Evolutionary conservation across 2,329 filamentous ascomycete genomes (phyloP).

Genomic region (Colletotrichum eleusines): DNA sequence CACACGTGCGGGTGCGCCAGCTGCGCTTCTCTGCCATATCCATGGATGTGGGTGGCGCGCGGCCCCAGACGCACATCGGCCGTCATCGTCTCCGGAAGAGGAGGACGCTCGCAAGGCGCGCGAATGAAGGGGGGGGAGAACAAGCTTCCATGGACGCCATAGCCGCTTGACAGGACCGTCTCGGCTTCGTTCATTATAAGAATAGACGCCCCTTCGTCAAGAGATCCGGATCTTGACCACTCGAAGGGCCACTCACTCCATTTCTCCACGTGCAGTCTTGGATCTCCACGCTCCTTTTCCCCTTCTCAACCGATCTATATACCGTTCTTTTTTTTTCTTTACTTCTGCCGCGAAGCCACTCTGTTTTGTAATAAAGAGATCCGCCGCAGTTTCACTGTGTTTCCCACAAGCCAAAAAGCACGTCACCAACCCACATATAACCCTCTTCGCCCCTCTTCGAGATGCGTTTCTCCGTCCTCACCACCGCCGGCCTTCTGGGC

Average conservation of each 20-base stretch:
- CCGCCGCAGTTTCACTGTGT: background rate
- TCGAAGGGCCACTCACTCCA: slow-evolving; percentile 33
- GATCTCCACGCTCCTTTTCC: slow-evolving; percentile 30
- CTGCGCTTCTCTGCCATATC: slow-evolving; percentile 22
- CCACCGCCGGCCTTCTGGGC: slow-evolving; percentile 27
- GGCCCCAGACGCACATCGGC: slow-evolving; percentile 11
- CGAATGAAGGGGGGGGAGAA: slow-evolving; percentile 1
- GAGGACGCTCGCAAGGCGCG: slow-evolving; percentile 6
- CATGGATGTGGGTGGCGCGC: background rate
- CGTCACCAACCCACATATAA: background rate
- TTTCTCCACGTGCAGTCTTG: slow-evolving; percentile 36
- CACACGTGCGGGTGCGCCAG: background rate
- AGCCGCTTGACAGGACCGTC: slow-evolving; percentile 7
- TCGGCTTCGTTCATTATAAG: slow-evolving; percentile 25
- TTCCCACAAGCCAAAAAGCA: background rate
- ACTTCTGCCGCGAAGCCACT: slow-evolving; percentile 2
- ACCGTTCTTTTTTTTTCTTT: background rate
- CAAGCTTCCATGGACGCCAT: slow-evolving; percentile 4
- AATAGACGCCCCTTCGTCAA: slow-evolving; percentile 21
- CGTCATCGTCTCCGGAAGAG: slow-evolving; percentile 1
- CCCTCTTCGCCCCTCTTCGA: slow-evolving; percentile 25
- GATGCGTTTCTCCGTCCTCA: slow-evolving; percentile 38
- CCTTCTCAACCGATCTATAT: background rate
- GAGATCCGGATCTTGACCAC: slow-evolving; percentile 3
- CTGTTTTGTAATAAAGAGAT: slow-evolving; percentile 30